Percentiles rank a stretch among this genome's conserved stretches.
phyloP scores from a whole-genome alignment of 352 stramenopile genomes.

The Blastocystis sp. region DNA sequence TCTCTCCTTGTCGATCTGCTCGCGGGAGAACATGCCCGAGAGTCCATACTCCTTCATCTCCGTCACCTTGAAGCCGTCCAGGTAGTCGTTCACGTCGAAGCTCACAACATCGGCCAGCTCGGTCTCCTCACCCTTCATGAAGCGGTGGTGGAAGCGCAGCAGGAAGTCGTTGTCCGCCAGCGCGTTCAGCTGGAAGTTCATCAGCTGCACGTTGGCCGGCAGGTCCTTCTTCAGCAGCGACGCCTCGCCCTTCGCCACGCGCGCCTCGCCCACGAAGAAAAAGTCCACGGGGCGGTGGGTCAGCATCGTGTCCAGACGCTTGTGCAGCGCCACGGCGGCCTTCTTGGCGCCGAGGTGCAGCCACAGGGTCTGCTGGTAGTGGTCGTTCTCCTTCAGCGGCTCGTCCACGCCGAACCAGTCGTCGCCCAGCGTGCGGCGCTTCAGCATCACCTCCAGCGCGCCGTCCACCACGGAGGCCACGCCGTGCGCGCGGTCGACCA shows the following conservation, averaged over 20 bases:
- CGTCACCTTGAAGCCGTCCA: conserved; percentile 73
- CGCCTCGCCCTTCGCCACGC: conserved; percentile 52
- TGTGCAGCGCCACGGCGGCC: conserved; percentile 71
- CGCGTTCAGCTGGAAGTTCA: conserved; percentile 82
- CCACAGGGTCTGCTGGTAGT: conserved; percentile 74
- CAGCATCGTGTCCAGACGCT: conserved; percentile 45
- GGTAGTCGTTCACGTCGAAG: conserved; percentile 75
- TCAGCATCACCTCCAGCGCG: conserved; percentile 94
- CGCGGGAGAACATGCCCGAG: conserved; percentile 78
- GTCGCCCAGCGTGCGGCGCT: conserved; percentile 86
- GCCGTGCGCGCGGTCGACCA: conserved; percentile 88
- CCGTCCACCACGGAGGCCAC: conserved; percentile 84
- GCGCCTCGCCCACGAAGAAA: conserved; percentile 46
- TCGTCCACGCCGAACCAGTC: conserved; percentile 89
- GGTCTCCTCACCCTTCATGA: conserved; percentile 81
- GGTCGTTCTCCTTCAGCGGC: conserved; percentile 81
- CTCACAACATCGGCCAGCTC: conserved; percentile 78
- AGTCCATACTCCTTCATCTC: conserved; percentile 82
- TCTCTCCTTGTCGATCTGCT: conserved; percentile 75
- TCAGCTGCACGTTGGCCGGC: conserved; percentile 86
- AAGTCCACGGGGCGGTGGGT: conserved; percentile 60
- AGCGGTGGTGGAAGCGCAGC: conserved; percentile 89
- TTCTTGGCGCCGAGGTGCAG: conserved; percentile 73
- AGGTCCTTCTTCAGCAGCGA: conserved; percentile 75
- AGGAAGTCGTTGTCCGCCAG: conserved; percentile 78